Evolutionary conservation across 805 yeast genomes (phyloP).

Genomic region (Wickerhamomyces queroliae): DNA sequence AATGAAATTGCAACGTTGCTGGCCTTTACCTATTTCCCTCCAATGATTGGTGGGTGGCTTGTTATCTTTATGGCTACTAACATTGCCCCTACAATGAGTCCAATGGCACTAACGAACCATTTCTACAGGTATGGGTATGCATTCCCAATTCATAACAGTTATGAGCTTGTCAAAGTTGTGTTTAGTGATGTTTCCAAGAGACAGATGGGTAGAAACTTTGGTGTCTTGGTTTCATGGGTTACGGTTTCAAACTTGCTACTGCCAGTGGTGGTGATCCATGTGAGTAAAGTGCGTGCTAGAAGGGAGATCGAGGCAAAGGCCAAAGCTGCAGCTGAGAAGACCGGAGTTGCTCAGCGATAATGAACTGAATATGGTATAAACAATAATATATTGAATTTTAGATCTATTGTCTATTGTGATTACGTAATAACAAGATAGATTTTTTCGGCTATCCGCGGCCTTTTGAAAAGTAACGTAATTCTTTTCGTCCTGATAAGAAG

Average conservation of each 20-base stretch:
- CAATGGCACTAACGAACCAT: constrained; percentile 49
- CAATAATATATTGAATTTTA: too few species aligned
- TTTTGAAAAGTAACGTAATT: too few species aligned
- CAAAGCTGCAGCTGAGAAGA: neutral
- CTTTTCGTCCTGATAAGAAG: too few species aligned
- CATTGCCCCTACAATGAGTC: constrained; percentile 58
- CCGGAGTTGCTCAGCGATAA: neutral
- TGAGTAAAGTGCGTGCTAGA: constrained; percentile 1
- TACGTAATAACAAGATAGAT: too few species aligned
- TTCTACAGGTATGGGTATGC: constrained; percentile 62
- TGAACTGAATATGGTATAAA: neutral
- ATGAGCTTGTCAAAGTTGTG: constrained; percentile 52
- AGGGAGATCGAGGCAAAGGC: neutral
- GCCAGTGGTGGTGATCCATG: constrained; percentile 35
- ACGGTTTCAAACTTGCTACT: constrained; percentile 36
- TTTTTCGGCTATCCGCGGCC: too few species aligned
- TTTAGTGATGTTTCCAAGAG: constrained; percentile 53
- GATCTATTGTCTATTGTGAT: too few species aligned
- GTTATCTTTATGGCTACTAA: constrained; percentile 60
- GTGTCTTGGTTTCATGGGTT: constrained; percentile 55
- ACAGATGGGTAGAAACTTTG: constrained; percentile 52
- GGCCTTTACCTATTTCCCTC: constrained; percentile 45
- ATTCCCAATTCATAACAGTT: constrained; percentile 61
- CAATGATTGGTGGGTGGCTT: constrained; percentile 66
- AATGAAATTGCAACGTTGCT: constrained; percentile 53